These are phyloP conservation scores for Colletotrichum gigasporum DNA, from an alignment of 2,329 filamentous ascomycete species.

Conservation along the genomic window DNA sequence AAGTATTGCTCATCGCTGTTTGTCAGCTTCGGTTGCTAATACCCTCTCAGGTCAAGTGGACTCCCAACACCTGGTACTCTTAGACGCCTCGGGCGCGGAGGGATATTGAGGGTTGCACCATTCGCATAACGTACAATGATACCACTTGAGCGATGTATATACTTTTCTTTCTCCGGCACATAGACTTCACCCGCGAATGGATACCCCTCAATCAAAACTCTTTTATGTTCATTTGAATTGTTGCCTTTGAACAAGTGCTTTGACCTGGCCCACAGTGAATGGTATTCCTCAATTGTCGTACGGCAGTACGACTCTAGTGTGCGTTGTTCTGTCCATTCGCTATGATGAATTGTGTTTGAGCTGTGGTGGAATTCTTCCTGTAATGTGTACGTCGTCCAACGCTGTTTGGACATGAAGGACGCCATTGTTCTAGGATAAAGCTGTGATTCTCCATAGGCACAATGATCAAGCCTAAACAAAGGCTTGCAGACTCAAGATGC, in stretches of 20 bases:
- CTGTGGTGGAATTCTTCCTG: too few species aligned
- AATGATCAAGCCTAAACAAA: too few species aligned
- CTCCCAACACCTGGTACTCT: slow-evolving; percentile 39
- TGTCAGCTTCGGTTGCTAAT: background rate
- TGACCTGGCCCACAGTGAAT: too few species aligned
- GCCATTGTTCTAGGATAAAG: too few species aligned
- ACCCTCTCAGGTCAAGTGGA: slow-evolving; percentile 38
- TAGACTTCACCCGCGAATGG: slow-evolving; percentile 15
- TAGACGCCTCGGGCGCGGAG: background rate
- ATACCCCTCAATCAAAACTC: background rate
- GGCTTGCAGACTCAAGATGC: too few species aligned
- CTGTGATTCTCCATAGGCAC: too few species aligned
- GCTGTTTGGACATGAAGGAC: too few species aligned
- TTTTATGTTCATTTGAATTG: background rate
- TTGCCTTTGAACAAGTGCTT: background rate
- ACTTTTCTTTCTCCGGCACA: slow-evolving; percentile 11
- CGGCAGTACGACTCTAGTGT: too few species aligned
- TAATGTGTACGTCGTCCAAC: too few species aligned
- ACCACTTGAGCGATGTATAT: slow-evolving; percentile 22
- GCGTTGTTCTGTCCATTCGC: too few species aligned
- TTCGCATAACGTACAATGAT: slow-evolving; percentile 17
- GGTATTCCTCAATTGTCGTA: too few species aligned
- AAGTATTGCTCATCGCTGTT: background rate
- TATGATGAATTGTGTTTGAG: too few species aligned
- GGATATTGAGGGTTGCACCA: background rate